A percentile compares a stretch with the other conserved stretches of the same genome.
Evolutionary conservation across 1,284 basidiomycete species (phyloP).

Genomic region (Ganoderma sinense): DNA sequence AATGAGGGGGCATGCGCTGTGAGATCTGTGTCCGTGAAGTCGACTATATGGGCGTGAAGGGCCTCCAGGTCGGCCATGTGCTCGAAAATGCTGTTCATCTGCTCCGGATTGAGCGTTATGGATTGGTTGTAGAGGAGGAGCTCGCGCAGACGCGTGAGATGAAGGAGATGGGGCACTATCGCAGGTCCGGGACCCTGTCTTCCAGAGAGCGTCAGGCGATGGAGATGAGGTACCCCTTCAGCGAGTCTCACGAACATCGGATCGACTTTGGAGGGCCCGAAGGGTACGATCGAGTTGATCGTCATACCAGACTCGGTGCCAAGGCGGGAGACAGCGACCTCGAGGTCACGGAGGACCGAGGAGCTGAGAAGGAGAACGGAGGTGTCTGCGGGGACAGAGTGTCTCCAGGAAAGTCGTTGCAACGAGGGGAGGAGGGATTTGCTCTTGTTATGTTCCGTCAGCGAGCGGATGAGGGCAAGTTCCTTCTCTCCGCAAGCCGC

Average conservation of each 20-base stretch:
- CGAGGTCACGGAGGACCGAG: constrained; percentile 14
- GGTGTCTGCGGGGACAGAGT: constrained; percentile 15
- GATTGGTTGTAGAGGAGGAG: constrained; percentile 19
- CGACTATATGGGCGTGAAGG: constrained; percentile 8
- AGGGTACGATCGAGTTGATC: neutral
- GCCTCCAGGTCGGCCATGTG: constrained; percentile 8
- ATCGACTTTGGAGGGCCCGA: neutral
- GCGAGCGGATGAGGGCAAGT: constrained; percentile 18
- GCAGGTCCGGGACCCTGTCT: constrained; percentile 1
- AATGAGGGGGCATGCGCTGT: constrained; percentile 4
- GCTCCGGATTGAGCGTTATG: neutral
- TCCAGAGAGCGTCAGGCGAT: constrained; percentile 16
- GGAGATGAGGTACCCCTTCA: constrained; percentile 13
- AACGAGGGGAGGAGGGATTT: constrained; percentile 21
- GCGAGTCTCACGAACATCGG: constrained; percentile 9
- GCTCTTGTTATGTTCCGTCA: constrained; percentile 18
- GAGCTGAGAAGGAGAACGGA: constrained; percentile 17
- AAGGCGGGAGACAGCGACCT: constrained; percentile 17
- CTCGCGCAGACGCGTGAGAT: constrained; percentile 13
- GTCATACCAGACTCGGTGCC: neutral
- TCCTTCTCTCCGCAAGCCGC: constrained; percentile 17
- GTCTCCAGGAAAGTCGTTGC: constrained; percentile 21
- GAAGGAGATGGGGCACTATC: constrained; percentile 10
- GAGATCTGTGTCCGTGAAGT: neutral
- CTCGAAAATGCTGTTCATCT: constrained; percentile 11